A percentile compares a stretch with the other conserved stretches of the same genome.
phyloP scores from a whole-genome alignment of 768 basidiomycete genomes.

The Lentinula boryana region DNA sequence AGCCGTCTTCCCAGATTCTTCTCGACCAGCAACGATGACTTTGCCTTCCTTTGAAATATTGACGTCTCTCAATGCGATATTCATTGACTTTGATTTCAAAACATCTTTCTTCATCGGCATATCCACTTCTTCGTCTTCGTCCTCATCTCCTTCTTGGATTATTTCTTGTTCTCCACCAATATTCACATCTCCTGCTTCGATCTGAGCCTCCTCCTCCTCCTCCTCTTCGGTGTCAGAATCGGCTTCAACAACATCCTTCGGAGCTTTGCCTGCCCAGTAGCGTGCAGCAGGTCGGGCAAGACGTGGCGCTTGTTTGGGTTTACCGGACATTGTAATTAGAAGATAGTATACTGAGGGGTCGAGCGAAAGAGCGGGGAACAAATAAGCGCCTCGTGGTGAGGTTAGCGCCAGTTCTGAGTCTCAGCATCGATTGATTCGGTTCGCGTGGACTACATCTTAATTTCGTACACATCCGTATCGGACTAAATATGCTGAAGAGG shows the following conservation, averaged over 20 bases:
- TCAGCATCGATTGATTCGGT: too few species aligned
- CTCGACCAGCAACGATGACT: conserved; percentile 73
- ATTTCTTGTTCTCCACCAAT: conserved; percentile 55
- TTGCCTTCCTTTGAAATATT: conserved; percentile 76
- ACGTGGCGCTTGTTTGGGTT: conserved; percentile 70
- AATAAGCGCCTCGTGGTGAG: not conserved
- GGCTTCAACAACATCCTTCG: conserved; percentile 59
- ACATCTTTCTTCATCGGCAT: conserved; percentile 31
- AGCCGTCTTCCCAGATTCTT: conserved; percentile 72
- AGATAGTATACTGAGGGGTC: not conserved
- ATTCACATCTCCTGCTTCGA: conserved; percentile 50
- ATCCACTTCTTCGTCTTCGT: conserved; percentile 21
- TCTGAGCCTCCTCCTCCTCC: conserved; percentile 31
- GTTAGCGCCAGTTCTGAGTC: too few species aligned
- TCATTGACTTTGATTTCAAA: conserved; percentile 50
- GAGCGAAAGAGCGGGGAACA: not conserved
- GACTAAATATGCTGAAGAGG: too few species aligned
- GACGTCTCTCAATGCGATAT: conserved; percentile 72
- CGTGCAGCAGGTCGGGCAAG: conserved; percentile 75
- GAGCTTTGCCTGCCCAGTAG: conserved; percentile 89
- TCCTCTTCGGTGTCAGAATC: conserved; percentile 65
- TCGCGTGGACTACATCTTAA: too few species aligned
- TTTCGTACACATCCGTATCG: too few species aligned
- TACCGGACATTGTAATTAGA: conserved; percentile 13
- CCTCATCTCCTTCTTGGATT: conserved; percentile 37